phyloP scores from a whole-genome alignment of 1,139 yeast species.

The Candida tropicalis region DNA sequence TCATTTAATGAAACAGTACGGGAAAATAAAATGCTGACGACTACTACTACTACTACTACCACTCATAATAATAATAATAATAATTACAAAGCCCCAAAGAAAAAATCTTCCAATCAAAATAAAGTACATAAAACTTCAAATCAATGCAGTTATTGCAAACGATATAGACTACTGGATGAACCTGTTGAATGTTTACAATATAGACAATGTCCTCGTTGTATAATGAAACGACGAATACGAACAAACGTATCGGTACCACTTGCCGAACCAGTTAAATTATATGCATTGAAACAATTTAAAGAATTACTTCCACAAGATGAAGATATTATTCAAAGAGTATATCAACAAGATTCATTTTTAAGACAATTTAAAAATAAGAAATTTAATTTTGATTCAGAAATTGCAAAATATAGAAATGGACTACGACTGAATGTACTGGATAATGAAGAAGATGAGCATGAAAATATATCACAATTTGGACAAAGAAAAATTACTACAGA shows the following conservation, averaged over 20 bases:
- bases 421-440: not conserved
- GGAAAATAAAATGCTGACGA: no score
- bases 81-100: not conserved
- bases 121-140: not conserved
- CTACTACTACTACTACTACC: no score
- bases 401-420: not conserved
- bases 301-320: not conserved
- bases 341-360: not conserved
- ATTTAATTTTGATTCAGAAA: not conserved
- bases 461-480: not conserved
- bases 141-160: slow-evolving; percentile 1
- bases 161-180: slow-evolving; percentile 1
- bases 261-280: not conserved
- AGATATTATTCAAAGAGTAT: not conserved
- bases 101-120: not conserved
- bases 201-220: slow-evolving; percentile 2
- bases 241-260: not conserved
- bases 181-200: not conserved
- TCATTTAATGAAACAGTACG: no score
- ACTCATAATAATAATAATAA: no score
- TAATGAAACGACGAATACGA: slow-evolving; percentile 1
- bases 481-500: not conserved
- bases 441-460: not conserved
- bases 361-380: not conserved
- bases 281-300: slow-evolving; percentile 1